phyloP scores from a whole-genome alignment of 371 early-diverging fungal species.

The Syncephalastrum sp. region DNA sequence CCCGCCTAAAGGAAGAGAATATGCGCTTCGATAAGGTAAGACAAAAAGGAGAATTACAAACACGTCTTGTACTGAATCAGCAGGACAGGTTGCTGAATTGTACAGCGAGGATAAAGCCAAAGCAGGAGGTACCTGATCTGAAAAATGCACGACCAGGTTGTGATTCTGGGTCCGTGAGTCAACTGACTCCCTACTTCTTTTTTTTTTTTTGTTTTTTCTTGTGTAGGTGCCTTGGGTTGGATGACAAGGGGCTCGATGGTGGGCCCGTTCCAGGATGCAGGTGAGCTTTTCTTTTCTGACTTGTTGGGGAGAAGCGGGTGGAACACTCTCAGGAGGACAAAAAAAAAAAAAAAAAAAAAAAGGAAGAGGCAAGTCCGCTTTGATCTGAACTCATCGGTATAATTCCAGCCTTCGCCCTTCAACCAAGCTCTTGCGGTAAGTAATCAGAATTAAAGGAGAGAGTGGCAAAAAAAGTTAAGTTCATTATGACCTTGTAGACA shows the following conservation, averaged over 20 bases:
- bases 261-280: slow-evolving; percentile 86
- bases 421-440: slow-evolving; percentile 66
- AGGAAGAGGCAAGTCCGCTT: too few species aligned
- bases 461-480: neutral
- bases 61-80: slow-evolving; percentile 5
- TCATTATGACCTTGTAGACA: slow-evolving; percentile 24
- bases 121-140: slow-evolving; percentile 41
- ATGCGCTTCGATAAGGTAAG: slow-evolving; percentile 60
- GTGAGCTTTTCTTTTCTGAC: slow-evolving; percentile 14
- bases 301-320: neutral
- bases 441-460: neutral
- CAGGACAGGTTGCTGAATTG: slow-evolving; percentile 69
- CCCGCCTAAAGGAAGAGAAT: slow-evolving; percentile 56
- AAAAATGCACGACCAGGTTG: neutral
- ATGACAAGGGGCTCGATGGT: slow-evolving; percentile 89
- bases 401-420: slow-evolving; percentile 71
- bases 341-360: neutral
- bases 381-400: neutral
- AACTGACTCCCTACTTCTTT: neutral
- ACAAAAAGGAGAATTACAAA: slow-evolving; percentile 1
- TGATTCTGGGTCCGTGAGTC: neutral
- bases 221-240: slow-evolving; percentile 71
- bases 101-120: slow-evolving; percentile 92
- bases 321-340: neutral
- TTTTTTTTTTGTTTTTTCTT: neutral